Evolutionary conservation across 192 early-diverging fungal genomes (phyloP).

Genomic region (Jimgerdemannia lactiflua): DNA sequence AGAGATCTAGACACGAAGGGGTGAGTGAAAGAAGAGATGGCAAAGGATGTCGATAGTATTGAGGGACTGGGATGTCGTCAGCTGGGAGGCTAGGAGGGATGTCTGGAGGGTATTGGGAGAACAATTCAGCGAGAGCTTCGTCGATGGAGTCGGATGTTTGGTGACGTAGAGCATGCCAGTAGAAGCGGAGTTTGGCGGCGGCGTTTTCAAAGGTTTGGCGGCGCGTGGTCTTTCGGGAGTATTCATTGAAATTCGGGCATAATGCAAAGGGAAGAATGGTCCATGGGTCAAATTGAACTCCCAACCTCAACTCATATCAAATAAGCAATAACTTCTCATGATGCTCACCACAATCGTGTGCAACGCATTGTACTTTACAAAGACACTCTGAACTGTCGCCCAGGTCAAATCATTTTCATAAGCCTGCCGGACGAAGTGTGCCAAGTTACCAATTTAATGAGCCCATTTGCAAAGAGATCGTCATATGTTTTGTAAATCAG

Average conservation of each 20-base stretch:
- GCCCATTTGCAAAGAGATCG: not conserved
- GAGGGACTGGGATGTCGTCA: slow-evolving; percentile 2
- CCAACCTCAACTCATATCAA: too few relatives aligned
- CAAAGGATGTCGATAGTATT: slow-evolving; percentile 20
- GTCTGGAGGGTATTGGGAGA: slow-evolving; percentile 6
- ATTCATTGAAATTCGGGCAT: not conserved
- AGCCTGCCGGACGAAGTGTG: not conserved
- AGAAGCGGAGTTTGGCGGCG: slow-evolving; percentile 20
- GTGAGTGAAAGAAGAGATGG: slow-evolving; percentile 37
- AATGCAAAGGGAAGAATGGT: not conserved
- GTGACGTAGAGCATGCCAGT: slow-evolving; percentile 13
- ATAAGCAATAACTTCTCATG: too few relatives aligned
- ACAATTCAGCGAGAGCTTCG: slow-evolving; percentile 10
- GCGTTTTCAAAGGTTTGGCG: slow-evolving; percentile 1
- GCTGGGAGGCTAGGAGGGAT: slow-evolving; percentile 6
- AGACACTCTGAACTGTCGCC: slow-evolving; percentile 28
- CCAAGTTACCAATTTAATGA: not conserved
- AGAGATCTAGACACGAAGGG: slow-evolving; percentile 29
- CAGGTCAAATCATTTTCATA: slow-evolving; percentile 17
- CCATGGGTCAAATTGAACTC: not conserved
- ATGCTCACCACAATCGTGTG: not conserved
- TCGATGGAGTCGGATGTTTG: slow-evolving; percentile 18
- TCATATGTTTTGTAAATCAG: too few relatives aligned
- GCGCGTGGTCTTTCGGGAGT: not conserved
- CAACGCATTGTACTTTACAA: not conserved